These are phyloP conservation scores for Wallemia mellicola DNA, from an alignment of 1,284 basidiomycete species.

Conservation along the genomic window DNA sequence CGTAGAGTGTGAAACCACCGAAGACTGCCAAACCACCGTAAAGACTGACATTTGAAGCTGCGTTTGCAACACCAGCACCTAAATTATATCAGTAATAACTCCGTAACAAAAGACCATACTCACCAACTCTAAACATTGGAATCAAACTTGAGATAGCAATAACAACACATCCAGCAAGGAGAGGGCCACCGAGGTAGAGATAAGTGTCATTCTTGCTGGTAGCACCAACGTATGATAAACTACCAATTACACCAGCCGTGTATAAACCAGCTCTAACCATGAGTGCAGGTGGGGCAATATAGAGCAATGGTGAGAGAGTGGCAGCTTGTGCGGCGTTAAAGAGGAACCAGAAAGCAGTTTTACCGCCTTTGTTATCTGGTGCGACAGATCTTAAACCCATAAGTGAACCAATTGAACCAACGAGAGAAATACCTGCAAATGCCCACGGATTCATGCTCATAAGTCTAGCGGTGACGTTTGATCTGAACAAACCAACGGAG, in stretches of 20 bases:
- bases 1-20: conserved; percentile 55
- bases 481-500: conserved; percentile 14
- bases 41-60: neutral
- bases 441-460: conserved; percentile 50
- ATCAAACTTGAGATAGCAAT: conserved; percentile 59
- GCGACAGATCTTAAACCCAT: conserved; percentile 6
- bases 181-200: conserved; percentile 51
- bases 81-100: conserved; percentile 27
- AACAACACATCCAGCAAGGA: conserved; percentile 50
- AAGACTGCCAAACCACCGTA: conserved; percentile 70
- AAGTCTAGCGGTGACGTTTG: conserved; percentile 14
- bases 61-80: neutral
- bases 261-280: conserved; percentile 68
- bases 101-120: conserved; percentile 45
- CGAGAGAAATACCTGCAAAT: conserved; percentile 52
- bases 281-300: conserved; percentile 59
- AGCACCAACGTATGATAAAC: conserved; percentile 58
- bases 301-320: conserved; percentile 39
- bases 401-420: conserved; percentile 18
- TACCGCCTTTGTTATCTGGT: conserved; percentile 27
- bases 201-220: conserved; percentile 64
- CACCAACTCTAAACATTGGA: conserved; percentile 52
- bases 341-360: conserved; percentile 15
- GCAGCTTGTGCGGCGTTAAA: conserved; percentile 67
- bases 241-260: conserved; percentile 54